Percentiles rank a stretch among this genome's conserved stretches.
These are phyloP conservation scores for Orbilia ellipsospora DNA, from an alignment of 2,329 filamentous ascomycete genomes.

Conservation along the genomic window DNA sequence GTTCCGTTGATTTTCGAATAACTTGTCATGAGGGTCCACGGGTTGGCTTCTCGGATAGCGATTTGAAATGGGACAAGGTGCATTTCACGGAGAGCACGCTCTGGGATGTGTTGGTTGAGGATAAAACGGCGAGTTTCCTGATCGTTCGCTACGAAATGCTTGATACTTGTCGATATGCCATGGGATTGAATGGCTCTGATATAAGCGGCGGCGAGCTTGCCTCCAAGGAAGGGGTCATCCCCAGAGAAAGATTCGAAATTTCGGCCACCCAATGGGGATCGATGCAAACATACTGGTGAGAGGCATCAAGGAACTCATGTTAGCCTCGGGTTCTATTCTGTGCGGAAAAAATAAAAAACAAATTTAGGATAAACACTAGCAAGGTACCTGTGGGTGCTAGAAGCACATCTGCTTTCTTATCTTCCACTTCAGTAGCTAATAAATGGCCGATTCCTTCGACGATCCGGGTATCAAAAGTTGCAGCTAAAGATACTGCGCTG, in stretches of 20 bases:
- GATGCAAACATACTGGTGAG: slow-evolving; percentile 62
- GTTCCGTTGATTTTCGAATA: slow-evolving; percentile 72
- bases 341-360: not conserved
- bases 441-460: slow-evolving; percentile 58
- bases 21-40: slow-evolving; percentile 70
- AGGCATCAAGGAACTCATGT: slow-evolving; percentile 5
- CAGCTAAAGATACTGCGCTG: slow-evolving; percentile 59
- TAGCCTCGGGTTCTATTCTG: not conserved
- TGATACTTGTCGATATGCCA: slow-evolving; percentile 70
- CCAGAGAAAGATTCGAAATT: slow-evolving; percentile 70
- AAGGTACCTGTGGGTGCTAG: slow-evolving; percentile 59
- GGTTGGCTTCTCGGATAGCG: slow-evolving; percentile 67
- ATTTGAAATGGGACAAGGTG: slow-evolving; percentile 71
- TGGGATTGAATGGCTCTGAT: slow-evolving; percentile 70
- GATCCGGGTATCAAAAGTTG: slow-evolving; percentile 60
- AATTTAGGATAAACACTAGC: not conserved
- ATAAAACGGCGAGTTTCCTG: slow-evolving; percentile 71
- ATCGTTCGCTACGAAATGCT: slow-evolving; percentile 73
- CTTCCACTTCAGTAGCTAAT: slow-evolving; percentile 59
- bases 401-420: slow-evolving; percentile 60
- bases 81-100: slow-evolving; percentile 70
- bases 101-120: slow-evolving; percentile 69
- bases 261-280: slow-evolving; percentile 68
- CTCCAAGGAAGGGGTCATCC: slow-evolving; percentile 70
- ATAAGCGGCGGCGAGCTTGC: slow-evolving; percentile 68